Evolutionary conservation across 2,329 filamentous ascomycete genomes (phyloP), one percentile per base, ranked within the genome.

Genomic region (Septoria petroselini): DNA sequence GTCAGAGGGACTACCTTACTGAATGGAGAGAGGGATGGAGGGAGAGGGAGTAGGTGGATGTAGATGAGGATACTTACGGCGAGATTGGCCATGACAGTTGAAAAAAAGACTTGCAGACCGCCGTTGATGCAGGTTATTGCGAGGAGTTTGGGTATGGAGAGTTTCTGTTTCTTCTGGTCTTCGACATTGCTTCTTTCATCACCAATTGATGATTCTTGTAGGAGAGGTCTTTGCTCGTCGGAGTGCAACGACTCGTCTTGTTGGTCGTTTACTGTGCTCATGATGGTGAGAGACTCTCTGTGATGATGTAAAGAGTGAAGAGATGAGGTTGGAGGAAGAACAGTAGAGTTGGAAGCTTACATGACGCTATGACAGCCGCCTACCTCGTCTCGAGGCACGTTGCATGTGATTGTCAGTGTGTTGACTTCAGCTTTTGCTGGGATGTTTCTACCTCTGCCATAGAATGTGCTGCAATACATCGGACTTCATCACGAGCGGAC

Each of bases 101-200:
- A 58, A 23, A 58, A 58, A 48, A 58, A 58, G 17, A 58, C 56
- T 49, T 58, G 56, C 1, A 58, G 51, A n/a, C 56, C 56, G 39
- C 56, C 56, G 41, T 58, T 56, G 41, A 58, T 54, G 35, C 51
- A 54, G 17, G 52, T 53, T 2, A 58, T 39, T 11, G 49, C 54
- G 29, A 57, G 29, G 11, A 57, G 15, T 12, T 19, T 43, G 29
- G 27, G 29, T 4, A 55, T 35, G n/a, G 54, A 57, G 11, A 57
- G 49, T 41, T 37, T 21, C 14, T n/a, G n/a, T n/a, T n/a, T n/a
- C n/a, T n/a, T n/a, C n/a, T n/a, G n/a, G n/a, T 46, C 18, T 18
- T 46, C 35, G 5, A 21, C 14, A 15, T 21, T 14, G 21, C 11
- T 27, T 3, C 19, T 18, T 37, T 17, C 14, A 33, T 34, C 17